A percentile compares a stretch with the other conserved stretches of the same genome.
These are phyloP conservation scores for Talaromyces ruber DNA, from an alignment of 495 filamentous ascomycete genomes.

Conservation along the genomic window DNA sequence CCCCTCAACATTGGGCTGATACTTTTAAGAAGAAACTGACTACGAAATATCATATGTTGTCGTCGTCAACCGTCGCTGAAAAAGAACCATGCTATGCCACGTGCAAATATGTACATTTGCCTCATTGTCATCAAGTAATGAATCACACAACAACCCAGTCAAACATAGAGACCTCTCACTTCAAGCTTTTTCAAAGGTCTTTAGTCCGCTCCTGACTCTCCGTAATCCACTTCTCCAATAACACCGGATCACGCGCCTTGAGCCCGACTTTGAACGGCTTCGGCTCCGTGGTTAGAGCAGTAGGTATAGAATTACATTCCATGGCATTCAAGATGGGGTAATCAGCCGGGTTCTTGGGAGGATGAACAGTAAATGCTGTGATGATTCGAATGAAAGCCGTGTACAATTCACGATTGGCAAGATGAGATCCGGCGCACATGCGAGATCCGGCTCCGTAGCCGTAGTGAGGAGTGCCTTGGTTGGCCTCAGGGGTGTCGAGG, in stretches of 20 bases:
- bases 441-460: slow-evolving; percentile 62
- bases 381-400: slow-evolving; percentile 62
- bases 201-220: slow-evolving; percentile 52
- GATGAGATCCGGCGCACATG: slow-evolving; percentile 64
- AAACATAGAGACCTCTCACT: not conserved
- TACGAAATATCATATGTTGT: not conserved
- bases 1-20: not conserved
- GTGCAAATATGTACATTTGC: not conserved
- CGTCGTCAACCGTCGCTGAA: not conserved
- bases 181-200: slow-evolving; percentile 36
- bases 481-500: slow-evolving; percentile 43
- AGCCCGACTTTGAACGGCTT: slow-evolving; percentile 60
- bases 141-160: not conserved
- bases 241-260: slow-evolving; percentile 32
- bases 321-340: slow-evolving; percentile 50
- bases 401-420: slow-evolving; percentile 60
- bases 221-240: slow-evolving; percentile 40
- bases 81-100: not conserved
- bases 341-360: slow-evolving; percentile 30
- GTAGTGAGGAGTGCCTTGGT: slow-evolving; percentile 57
- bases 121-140: not conserved
- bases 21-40: not conserved
- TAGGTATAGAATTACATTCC: slow-evolving; percentile 54
- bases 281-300: slow-evolving; percentile 60
- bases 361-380: slow-evolving; percentile 50